Percentiles rank a stretch among this genome's conserved stretches.
Conservation (phyloP, 2,329 filamentous ascomycete species). For the Curvularia eragrostidis region DNA sequence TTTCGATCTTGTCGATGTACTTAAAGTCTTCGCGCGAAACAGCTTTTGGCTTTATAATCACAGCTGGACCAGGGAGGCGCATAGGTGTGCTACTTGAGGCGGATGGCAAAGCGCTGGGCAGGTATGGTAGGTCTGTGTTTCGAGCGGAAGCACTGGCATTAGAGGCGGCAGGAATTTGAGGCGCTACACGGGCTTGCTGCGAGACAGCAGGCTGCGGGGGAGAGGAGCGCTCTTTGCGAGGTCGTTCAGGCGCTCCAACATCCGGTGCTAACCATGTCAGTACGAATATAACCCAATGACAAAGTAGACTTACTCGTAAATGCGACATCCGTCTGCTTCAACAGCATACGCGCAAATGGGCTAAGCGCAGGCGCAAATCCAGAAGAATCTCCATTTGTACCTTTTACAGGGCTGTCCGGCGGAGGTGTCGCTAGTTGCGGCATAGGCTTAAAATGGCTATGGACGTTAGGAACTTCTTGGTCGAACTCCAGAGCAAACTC, state of each 20-base stretch:
- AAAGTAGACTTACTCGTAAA: slow-evolving; percentile 40
- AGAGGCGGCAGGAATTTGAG: slow-evolving; percentile 18
- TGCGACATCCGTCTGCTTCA: slow-evolving; percentile 51
- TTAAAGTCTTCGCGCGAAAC: slow-evolving; percentile 52
- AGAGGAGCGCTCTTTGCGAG: slow-evolving; percentile 18
- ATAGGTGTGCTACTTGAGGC: slow-evolving; percentile 24
- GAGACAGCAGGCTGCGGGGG: slow-evolving; percentile 18
- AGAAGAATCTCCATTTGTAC: slow-evolving; percentile 29
- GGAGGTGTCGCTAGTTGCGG: slow-evolving; percentile 42
- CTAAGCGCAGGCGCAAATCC: slow-evolving; percentile 49
- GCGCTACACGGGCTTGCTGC: slow-evolving; percentile 17
- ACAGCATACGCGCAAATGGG: slow-evolving; percentile 62
- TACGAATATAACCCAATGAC: background rate
- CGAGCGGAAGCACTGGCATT: slow-evolving; percentile 24
- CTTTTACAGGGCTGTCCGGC: slow-evolving; percentile 34
- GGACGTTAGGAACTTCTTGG: slow-evolving; percentile 18
- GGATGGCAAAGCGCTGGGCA: slow-evolving; percentile 24
- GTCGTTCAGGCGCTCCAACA: slow-evolving; percentile 16
- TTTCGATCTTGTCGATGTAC: slow-evolving; percentile 47
- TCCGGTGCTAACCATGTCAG: slow-evolving; percentile 32
- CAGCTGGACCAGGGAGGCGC: slow-evolving; percentile 49
- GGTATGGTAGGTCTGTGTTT: slow-evolving; percentile 23
- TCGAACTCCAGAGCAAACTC: slow-evolving; percentile 35
- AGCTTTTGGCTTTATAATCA: slow-evolving; percentile 56
- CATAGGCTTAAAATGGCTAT: slow-evolving; percentile 43